Percentiles rank a stretch among this genome's conserved stretches.
Conservation (phyloP, 23 red algal genomes). For the Gracilaria domingensis region DNA sequence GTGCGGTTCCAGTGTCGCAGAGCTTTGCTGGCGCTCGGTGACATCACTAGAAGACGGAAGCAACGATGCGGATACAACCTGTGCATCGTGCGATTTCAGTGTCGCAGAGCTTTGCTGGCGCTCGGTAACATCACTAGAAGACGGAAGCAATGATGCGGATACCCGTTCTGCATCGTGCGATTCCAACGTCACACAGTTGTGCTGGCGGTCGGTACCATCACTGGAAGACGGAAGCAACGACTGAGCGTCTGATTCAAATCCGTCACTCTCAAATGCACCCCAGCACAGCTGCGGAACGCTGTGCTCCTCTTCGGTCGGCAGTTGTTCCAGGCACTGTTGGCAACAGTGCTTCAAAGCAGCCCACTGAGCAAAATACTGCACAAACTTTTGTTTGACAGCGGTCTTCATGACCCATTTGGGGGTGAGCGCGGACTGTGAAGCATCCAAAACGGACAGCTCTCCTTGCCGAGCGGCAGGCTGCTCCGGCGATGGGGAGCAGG, state of each 20-base stretch:
- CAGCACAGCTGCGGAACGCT: neutral
- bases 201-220: neutral
- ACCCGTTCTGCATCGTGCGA: neutral
- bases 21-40: neutral
- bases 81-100: neutral
- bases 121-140: neutral
- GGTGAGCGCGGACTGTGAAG: neutral
- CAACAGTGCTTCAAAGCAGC: slow-evolving; percentile 29
- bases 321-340: slow-evolving; percentile 6
- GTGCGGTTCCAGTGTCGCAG: neutral
- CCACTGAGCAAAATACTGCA: slow-evolving; percentile 53
- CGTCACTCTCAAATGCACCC: neutral
- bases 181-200: neutral
- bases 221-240: neutral
- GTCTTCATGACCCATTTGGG: slow-evolving; percentile 13
- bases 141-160: neutral
- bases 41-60: neutral
- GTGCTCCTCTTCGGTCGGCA: neutral
- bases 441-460: neutral
- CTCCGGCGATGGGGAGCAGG: neutral
- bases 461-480: neutral
- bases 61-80: too few species aligned
- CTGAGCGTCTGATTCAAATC: too few species aligned
- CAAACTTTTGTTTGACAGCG: slow-evolving; percentile 56
- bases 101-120: neutral